Conservation (phyloP, 345 rosid species). For the Euphorbia peplus region DNA sequence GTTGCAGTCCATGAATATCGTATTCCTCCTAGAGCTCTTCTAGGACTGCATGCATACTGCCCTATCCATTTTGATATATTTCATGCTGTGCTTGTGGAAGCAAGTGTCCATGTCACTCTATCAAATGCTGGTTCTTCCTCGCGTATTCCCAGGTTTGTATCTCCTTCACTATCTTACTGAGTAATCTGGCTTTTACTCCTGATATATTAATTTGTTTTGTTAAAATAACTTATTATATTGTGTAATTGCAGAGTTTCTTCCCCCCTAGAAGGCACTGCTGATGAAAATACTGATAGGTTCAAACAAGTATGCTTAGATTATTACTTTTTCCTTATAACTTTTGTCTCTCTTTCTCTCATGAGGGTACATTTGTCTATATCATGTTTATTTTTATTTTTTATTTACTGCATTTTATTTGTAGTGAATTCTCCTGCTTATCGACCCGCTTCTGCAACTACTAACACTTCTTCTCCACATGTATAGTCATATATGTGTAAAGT, state of each 20-base stretch:
- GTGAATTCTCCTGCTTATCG: not conserved
- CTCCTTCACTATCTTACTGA: not conserved
- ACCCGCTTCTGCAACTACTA: not conserved
- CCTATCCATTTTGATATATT: conserved; percentile 86
- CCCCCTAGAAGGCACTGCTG: conserved; percentile 35
- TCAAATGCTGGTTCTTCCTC: conserved; percentile 52
- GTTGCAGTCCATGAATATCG: conserved; percentile 83
- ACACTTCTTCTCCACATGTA: not conserved
- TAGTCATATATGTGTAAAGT: not conserved
- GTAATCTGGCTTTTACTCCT: conserved; percentile 8
- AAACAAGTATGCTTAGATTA: conserved; percentile 49
- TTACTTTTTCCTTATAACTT: not conserved
- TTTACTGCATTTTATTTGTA: not conserved
- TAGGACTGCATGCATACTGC: conserved; percentile 90
- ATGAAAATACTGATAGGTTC: conserved; percentile 38
- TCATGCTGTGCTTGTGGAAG: conserved; percentile 81
- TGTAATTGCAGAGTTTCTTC: conserved; percentile 45
- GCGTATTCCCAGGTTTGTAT: conserved; percentile 64
- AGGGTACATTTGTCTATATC: not conserved
- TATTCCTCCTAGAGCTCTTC: conserved; percentile 87
- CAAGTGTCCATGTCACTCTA: conserved; percentile 67
- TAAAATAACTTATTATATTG: conserved; percentile 19
- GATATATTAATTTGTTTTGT: conserved; percentile 4
- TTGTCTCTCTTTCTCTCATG: not conserved
- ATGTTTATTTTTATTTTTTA: not conserved